Base-by-base conservation (phyloP, 2,329 filamentous ascomycete species). In the Trichothecium sympodiale region DNA sequence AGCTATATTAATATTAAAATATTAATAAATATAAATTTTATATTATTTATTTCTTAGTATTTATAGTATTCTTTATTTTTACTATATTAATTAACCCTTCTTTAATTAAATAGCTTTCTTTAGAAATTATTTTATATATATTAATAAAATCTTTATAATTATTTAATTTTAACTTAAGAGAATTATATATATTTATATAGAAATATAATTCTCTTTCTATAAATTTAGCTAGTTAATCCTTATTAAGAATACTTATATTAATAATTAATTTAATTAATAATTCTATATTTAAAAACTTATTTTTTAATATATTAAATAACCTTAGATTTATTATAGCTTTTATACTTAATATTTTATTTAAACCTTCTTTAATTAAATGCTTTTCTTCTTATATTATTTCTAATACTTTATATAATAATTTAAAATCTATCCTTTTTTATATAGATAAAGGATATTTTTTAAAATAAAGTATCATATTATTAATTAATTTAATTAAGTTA, bases 111-210 rank as follows among this genome's bases (percentile, higher is more conserved):
- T n/a, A n/a, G n/a, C n/a, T n/a, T n/a, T n/a, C n/a, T n/a, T n/a
- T n/a, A n/a, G n/a, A n/a, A n/a, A n/a, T n/a, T n/a, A n/a, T n/a
- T n/a, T n/a, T n/a, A n/a, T n/a, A n/a, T n/a, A n/a, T n/a, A n/a
- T n/a, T n/a, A n/a, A n/a, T n/a, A n/a, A 15, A n/a, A 17, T 38
- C 38, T 28, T 37, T 39, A 38, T n/a, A 8, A 38, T 17, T 13
- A 23, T 7, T 29, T 30, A 10, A 38, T 26, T 38, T 35, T 37
- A 37, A 26, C 38, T 10, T 37, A 17, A 8, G 23, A n/a, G 10
- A 17, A 30, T 27, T 27, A 27, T 27, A 8, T 8, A 27, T 8
- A n/a, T 27, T 27, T 34, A 34, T 25, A 25, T 15, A 34, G 13
- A 13, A 9, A 20, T 9, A 18, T 15, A 5, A n/a, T n/a, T n/a